Evolutionary conservation across 257 asterid genomes (phyloP).

Genomic region (Apocynum venetum): DNA sequence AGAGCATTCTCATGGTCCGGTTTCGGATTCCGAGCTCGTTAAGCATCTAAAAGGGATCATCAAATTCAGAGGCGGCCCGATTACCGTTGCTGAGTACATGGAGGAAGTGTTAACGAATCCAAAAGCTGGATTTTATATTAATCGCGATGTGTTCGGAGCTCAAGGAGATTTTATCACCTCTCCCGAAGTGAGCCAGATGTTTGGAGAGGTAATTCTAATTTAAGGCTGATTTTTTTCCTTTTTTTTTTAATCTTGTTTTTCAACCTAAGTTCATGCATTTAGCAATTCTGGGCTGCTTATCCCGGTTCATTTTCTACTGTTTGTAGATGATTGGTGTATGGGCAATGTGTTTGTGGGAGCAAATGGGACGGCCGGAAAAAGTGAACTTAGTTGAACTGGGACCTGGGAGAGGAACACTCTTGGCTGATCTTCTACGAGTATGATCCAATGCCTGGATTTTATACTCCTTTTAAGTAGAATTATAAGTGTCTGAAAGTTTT

Average conservation of each 20-base stretch:
- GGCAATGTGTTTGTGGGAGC: conserved; percentile 99
- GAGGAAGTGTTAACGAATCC: conserved; percentile 97
- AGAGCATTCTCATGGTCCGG: conserved; percentile 77
- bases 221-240: neutral
- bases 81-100: conserved; percentile 92
- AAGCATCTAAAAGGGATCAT: conserved; percentile 81
- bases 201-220: conserved; percentile 71
- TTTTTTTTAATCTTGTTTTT: neutral
- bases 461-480: neutral
- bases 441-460: conserved; percentile 6
- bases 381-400: conserved; percentile 93
- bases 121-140: conserved; percentile 77
- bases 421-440: conserved; percentile 97
- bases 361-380: conserved; percentile 81
- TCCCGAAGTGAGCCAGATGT: conserved; percentile 99
- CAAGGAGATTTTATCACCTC: conserved; percentile 94
- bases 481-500: neutral
- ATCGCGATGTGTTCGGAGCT: conserved; percentile 91
- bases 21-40: conserved; percentile 70
- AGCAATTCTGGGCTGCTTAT: conserved; percentile 1
- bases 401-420: conserved; percentile 97
- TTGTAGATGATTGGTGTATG: conserved; percentile 87
- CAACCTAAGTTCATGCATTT: neutral
- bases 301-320: conserved; percentile 5
- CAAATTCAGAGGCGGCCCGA: conserved; percentile 99